A percentile compares a stretch with the other conserved stretches of the same genome.
Evolutionary conservation across 108 stramenopile species (phyloP).

Genomic region (Cyclotella kingstonii): DNA sequence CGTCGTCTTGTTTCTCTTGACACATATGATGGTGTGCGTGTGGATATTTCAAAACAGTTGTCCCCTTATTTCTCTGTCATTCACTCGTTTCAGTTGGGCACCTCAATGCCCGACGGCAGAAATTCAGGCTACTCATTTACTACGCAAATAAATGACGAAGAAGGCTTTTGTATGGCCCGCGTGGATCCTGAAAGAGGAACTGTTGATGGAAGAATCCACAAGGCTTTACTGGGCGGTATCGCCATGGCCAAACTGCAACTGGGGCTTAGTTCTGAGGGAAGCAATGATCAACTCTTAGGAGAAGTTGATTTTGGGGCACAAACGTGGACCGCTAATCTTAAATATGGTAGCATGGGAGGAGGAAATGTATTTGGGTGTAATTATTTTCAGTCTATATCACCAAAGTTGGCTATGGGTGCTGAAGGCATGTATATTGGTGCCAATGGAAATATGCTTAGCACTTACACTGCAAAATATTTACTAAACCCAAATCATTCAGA

Average conservation of each 20-base stretch:
- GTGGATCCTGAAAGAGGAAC: conserved; percentile 59
- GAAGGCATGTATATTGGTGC: conserved; percentile 85
- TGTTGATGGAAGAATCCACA: conserved; percentile 80
- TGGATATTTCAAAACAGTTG: conserved; percentile 84
- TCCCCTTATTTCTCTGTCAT: conserved; percentile 79
- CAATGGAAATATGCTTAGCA: conserved; percentile 61
- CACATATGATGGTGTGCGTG: conserved; percentile 77
- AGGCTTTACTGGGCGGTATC: conserved; percentile 63
- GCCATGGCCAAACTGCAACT: conserved; percentile 75
- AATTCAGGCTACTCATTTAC: conserved; percentile 71
- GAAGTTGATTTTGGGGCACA: conserved; percentile 73
- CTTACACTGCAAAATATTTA: conserved; percentile 69
- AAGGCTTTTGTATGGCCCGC: conserved; percentile 59
- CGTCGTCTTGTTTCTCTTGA: conserved; percentile 72
- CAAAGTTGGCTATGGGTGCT: conserved; percentile 65
- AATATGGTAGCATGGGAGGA: conserved; percentile 87
- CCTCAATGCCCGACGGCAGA: conserved; percentile 73
- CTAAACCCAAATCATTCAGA: conserved; percentile 16
- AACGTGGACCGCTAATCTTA: conserved; percentile 84
- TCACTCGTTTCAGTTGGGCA: conserved; percentile 80
- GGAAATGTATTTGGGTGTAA: conserved; percentile 72
- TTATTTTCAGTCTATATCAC: conserved; percentile 75
- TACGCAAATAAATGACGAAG: conserved; percentile 80
- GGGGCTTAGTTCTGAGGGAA: conserved; percentile 53
- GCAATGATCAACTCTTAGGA: conserved; percentile 64